These are phyloP conservation scores for Komagataella populi DNA, from an alignment of 805 yeast genomes.

Conservation along the genomic window DNA sequence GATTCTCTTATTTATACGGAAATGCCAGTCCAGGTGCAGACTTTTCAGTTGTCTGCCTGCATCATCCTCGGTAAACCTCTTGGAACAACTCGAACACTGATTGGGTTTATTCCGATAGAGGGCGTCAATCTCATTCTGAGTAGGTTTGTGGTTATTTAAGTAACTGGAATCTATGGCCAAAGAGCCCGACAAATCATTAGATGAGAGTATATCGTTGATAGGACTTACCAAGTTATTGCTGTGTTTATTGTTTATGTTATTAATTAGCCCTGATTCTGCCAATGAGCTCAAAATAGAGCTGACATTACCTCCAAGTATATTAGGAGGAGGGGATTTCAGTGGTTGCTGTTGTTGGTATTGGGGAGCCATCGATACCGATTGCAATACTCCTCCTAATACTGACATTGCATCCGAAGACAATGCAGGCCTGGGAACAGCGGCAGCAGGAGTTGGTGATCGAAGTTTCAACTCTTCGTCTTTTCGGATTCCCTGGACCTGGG, in stretches of 20 bases:
- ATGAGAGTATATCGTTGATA: background rate
- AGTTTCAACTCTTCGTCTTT: slow-evolving; percentile 17
- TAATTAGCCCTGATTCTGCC: background rate
- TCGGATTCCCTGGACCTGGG: slow-evolving; percentile 17
- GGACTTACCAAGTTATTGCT: background rate
- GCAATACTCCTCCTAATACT: background rate
- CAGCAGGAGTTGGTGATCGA: background rate
- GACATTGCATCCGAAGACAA: slow-evolving; percentile 1
- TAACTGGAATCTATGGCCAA: slow-evolving; percentile 16
- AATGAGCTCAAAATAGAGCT: background rate
- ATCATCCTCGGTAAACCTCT: slow-evolving; percentile 53
- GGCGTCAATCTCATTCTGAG: slow-evolving; percentile 17
- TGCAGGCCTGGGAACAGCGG: slow-evolving; percentile 1
- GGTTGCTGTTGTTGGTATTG: slow-evolving; percentile 8
- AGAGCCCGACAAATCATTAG: background rate
- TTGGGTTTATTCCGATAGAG: slow-evolving; percentile 52
- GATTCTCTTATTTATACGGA: slow-evolving; percentile 73
- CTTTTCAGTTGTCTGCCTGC: slow-evolving; percentile 41
- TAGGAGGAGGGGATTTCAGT: background rate
- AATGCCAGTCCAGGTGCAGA: slow-evolving; percentile 91
- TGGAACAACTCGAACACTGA: slow-evolving; percentile 85
- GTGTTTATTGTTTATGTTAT: background rate
- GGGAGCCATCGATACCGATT: slow-evolving; percentile 2
- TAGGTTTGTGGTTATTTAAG: slow-evolving; percentile 21
- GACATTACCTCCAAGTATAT: background rate